phyloP scores from a whole-genome alignment of 2,329 filamentous ascomycete genomes.

The Aspergillus quadricinctus region DNA sequence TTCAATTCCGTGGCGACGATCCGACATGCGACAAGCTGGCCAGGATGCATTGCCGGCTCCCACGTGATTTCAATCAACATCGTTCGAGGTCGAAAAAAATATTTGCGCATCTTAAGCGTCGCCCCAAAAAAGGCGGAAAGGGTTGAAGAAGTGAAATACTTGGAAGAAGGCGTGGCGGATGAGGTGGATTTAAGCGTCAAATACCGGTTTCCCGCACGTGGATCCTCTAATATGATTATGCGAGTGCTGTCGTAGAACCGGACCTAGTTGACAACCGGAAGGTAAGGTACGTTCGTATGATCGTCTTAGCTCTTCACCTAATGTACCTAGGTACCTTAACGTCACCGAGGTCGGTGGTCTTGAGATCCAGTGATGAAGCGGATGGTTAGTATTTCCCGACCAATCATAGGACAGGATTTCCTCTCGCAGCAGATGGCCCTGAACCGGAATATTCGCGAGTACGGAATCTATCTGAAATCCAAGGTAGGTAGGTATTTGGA shows the following conservation, averaged over 20 bases:
- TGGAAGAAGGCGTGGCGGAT: neutral
- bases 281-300: constrained; percentile 5
- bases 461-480: neutral
- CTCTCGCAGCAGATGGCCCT: neutral
- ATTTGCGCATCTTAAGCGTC: neutral
- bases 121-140: neutral
- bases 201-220: constrained; percentile 19
- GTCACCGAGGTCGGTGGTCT: neutral
- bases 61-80: constrained; percentile 3
- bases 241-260: constrained; percentile 4
- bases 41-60: neutral
- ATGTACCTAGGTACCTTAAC: neutral
- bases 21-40: constrained; percentile 2
- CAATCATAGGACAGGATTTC: constrained; percentile 18
- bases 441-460: neutral
- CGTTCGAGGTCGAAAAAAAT: neutral
- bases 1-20: constrained; percentile 5
- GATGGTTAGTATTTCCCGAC: constrained; percentile 22
- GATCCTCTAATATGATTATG: constrained; percentile 11
- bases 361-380: constrained; percentile 9
- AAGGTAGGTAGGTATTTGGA: neutral
- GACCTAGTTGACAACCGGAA: neutral
- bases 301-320: constrained; percentile 12
- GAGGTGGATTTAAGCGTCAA: constrained; percentile 26
- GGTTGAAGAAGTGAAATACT: neutral